Evolutionary conservation across 148 eudicot genomes (phyloP).

Genomic region (Camellia japonica): DNA sequence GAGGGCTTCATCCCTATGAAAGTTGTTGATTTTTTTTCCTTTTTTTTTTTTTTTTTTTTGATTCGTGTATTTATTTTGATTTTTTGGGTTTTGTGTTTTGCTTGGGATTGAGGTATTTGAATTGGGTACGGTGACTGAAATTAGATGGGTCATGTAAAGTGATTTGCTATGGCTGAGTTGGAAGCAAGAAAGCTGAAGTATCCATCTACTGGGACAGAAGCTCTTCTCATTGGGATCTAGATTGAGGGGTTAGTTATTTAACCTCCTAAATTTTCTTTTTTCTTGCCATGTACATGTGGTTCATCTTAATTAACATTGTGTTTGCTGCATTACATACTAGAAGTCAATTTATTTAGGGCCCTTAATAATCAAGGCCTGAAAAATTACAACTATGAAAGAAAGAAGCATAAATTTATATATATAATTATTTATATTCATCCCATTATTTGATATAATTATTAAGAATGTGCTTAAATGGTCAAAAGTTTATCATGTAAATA

Average conservation of each 20-base stretch:
- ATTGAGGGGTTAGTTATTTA: conserved; percentile 51
- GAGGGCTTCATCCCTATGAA: too few relatives aligned
- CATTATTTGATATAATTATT: neutral
- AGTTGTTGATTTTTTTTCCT: too few relatives aligned
- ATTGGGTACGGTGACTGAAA: conserved; percentile 29
- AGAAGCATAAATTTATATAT: neutral
- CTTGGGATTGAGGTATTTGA: conserved; percentile 24
- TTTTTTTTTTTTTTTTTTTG: conserved; percentile 11
- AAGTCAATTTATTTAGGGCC: neutral
- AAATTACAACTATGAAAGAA: neutral
- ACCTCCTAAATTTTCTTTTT: neutral
- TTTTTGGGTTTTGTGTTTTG: conserved; percentile 7
- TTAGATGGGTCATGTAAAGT: conserved; percentile 71
- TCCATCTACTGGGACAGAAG: conserved; percentile 62
- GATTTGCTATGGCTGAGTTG: conserved; percentile 68
- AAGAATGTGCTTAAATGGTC: neutral
- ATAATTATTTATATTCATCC: neutral
- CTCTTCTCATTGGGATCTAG: conserved; percentile 65
- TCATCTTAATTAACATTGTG: conserved; percentile 1
- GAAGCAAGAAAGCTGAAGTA: conserved; percentile 72
- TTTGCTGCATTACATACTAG: neutral
- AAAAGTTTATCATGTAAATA: too few relatives aligned
- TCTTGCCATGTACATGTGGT: neutral
- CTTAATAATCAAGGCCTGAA: neutral
- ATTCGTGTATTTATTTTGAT: neutral